These are phyloP conservation scores for Yamadazyma scolyti DNA, from an alignment of 805 yeast genomes.

Conservation along the genomic window DNA sequence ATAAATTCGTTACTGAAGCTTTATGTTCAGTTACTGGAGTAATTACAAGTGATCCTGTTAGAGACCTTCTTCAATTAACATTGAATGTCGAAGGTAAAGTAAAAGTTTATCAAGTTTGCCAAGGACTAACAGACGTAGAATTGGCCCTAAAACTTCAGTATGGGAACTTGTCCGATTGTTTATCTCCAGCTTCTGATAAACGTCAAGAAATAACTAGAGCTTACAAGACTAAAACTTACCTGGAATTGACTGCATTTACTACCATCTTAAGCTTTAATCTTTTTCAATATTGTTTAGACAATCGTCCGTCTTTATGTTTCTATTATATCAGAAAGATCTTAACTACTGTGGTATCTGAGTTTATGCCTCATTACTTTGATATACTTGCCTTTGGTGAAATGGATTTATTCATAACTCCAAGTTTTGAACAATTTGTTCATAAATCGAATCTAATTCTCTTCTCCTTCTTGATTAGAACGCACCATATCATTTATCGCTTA, in stretches of 20 bases:
- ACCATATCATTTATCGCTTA: conserved; percentile 23
- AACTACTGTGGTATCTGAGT: conserved; percentile 22
- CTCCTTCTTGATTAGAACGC: conserved; percentile 27
- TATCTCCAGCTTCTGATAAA: conserved; percentile 10
- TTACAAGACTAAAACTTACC: conserved; percentile 21
- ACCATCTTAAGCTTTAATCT: conserved; percentile 40
- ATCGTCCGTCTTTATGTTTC: conserved; percentile 31
- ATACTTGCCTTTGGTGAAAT: conserved; percentile 32
- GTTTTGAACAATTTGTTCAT: conserved; percentile 26
- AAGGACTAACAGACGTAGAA: conserved; percentile 35
- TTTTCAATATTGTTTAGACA: conserved; percentile 34
- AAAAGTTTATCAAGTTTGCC: conserved; percentile 33
- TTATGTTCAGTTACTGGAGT: conserved; percentile 29
- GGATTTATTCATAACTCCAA: conserved; percentile 36
- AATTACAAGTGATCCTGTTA: conserved; percentile 14
- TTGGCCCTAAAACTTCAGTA: conserved; percentile 21
- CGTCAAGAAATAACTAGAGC: conserved; percentile 11
- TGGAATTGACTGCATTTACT: conserved; percentile 28
- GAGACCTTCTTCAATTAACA: conserved; percentile 32
- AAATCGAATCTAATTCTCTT: conserved; percentile 27
- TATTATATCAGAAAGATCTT: conserved; percentile 35
- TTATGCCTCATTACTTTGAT: conserved; percentile 34
- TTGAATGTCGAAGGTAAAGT: conserved; percentile 39
- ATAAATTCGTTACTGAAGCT: conserved; percentile 34
- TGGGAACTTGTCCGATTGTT: conserved; percentile 22